These are phyloP conservation scores for Sporobolus alterniflorus DNA, from an alignment of 202 grass and related monocot genomes.

Conservation along the genomic window DNA sequence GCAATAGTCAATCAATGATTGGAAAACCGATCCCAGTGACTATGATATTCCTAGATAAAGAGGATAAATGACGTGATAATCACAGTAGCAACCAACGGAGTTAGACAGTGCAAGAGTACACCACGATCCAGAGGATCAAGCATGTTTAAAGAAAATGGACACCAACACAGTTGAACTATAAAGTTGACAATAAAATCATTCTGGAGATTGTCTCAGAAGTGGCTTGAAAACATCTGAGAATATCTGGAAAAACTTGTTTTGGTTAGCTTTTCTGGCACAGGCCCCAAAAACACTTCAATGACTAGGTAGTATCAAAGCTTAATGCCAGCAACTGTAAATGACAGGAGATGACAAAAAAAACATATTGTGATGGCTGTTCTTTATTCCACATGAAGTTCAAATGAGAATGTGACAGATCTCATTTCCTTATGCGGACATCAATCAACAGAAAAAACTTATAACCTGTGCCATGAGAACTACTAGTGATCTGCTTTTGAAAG, in stretches of 20 bases:
- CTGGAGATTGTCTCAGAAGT: background rate
- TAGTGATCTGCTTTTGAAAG: no score
- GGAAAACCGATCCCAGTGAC: slow-evolving; percentile 26
- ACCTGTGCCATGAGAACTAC: no score
- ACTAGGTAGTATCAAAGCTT: background rate
- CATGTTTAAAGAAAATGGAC: slow-evolving; percentile 12
- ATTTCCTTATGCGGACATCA: background rate
- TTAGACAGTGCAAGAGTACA: slow-evolving; percentile 25
- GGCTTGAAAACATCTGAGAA: background rate
- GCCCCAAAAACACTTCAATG: background rate
- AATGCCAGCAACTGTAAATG: background rate
- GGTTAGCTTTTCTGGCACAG: background rate
- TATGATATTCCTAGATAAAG: slow-evolving; percentile 32
- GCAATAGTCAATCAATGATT: slow-evolving; percentile 38
- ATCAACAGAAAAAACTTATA: background rate
- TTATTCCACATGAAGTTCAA: background rate
- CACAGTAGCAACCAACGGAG: slow-evolving; percentile 18
- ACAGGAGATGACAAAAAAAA: background rate
- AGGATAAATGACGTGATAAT: slow-evolving; percentile 20
- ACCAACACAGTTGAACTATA: slow-evolving; percentile 11
- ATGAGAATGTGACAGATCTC: background rate
- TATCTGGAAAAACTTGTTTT: background rate
- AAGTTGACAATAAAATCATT: background rate
- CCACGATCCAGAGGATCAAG: background rate
- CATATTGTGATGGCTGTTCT: background rate